phyloP scores from a whole-genome alignment of 2,329 filamentous ascomycete species.

The Neofusicoccum kwambonambiense region DNA sequence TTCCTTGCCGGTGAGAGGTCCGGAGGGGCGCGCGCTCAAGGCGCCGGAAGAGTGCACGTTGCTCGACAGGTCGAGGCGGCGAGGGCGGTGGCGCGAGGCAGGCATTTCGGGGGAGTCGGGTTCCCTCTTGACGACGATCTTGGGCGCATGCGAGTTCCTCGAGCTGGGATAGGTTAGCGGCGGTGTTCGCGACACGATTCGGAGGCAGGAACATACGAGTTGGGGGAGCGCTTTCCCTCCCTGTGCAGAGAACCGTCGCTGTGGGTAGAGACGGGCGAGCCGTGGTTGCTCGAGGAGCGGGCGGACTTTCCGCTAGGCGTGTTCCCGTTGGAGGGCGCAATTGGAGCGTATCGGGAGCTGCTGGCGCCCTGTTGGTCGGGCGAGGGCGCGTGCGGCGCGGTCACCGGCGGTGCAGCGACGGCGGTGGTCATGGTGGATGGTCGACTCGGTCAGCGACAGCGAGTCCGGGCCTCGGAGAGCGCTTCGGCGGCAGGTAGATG shows the following conservation, averaged over 20 bases:
- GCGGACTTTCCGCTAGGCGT: conserved; percentile 35
- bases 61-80: conserved; percentile 71
- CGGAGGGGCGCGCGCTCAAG: conserved; percentile 65
- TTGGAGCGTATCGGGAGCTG: conserved; percentile 37
- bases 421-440: conserved; percentile 46
- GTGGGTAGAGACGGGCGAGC: conserved; percentile 24
- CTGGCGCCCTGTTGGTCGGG: conserved; percentile 30
- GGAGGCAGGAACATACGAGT: conserved; percentile 44
- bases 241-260: conserved; percentile 36
- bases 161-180: conserved; percentile 42
- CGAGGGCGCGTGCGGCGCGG: conserved; percentile 38
- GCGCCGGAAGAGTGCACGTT: conserved; percentile 46
- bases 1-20: conserved; percentile 73
- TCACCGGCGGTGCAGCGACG: conserved; percentile 43
- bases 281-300: conserved; percentile 41
- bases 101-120: conserved; percentile 79
- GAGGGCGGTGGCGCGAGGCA: conserved; percentile 70
- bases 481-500: conserved; percentile 19
- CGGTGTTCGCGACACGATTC: background rate
- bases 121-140: conserved; percentile 96
- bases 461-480: background rate
- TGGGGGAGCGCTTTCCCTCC: conserved; percentile 55
- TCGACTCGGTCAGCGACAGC: conserved; percentile 2
- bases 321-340: conserved; percentile 43
- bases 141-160: conserved; percentile 60